phyloP scores from a whole-genome alignment of 257 asterid species.

The Gynochthodes officinalis region DNA sequence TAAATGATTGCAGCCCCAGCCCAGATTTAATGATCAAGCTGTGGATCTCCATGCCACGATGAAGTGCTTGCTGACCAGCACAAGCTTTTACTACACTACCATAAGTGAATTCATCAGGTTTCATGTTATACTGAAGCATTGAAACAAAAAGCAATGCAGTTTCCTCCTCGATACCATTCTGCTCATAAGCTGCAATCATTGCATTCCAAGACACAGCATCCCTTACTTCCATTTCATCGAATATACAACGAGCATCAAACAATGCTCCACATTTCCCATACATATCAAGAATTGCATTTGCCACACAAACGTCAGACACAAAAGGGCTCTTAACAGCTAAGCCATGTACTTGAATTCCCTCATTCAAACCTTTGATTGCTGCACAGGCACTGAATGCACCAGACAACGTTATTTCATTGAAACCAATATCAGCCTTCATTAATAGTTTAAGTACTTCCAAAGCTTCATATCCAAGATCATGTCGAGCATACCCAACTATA shows the following conservation, averaged over 20 bases:
- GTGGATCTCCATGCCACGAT: slow-evolving; percentile 69
- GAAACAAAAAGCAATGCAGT: slow-evolving; percentile 40
- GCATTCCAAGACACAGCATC: slow-evolving; percentile 94
- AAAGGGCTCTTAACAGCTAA: slow-evolving; percentile 61
- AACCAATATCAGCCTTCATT: slow-evolving; percentile 58
- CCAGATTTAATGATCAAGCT: slow-evolving; percentile 62
- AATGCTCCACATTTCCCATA: slow-evolving; percentile 78
- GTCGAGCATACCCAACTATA: slow-evolving; percentile 68
- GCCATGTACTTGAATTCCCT: slow-evolving; percentile 72
- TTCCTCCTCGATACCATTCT: slow-evolving; percentile 52
- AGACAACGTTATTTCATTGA: slow-evolving; percentile 72
- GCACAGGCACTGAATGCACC: slow-evolving; percentile 78
- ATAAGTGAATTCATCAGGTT: slow-evolving; percentile 81
- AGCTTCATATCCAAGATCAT: slow-evolving; percentile 59
- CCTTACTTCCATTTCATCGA: slow-evolving; percentile 62
- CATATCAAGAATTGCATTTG: slow-evolving; percentile 79
- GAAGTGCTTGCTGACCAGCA: slow-evolving; percentile 59
- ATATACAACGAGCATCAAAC: slow-evolving; percentile 51
- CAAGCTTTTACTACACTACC: slow-evolving; percentile 91
- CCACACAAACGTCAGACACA: slow-evolving; percentile 52
- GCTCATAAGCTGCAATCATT: slow-evolving; percentile 79
- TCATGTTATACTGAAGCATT: slow-evolving; percentile 72
- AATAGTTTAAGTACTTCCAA: slow-evolving; percentile 48
- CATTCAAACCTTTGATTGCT: slow-evolving; percentile 42
- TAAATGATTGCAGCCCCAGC: slow-evolving; percentile 65